Evolutionary conservation across 108 stramenopile species (phyloP).

Genomic region (Cyclostephanos tholiformis): DNA sequence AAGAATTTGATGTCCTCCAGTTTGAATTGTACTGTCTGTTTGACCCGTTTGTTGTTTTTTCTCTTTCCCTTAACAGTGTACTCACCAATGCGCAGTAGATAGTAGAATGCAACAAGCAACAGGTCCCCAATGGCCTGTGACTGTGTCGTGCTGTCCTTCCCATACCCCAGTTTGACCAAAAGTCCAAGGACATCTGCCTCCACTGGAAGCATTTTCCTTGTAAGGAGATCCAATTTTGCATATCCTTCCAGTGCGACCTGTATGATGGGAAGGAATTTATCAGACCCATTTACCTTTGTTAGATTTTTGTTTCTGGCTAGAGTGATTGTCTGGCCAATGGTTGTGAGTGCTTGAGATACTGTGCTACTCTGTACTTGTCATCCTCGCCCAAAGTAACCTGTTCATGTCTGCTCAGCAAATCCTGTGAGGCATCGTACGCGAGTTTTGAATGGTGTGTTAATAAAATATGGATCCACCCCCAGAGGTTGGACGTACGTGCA

Average conservation of each 20-base stretch:
- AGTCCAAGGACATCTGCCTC: slow-evolving; percentile 13
- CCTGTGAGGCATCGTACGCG: neutral
- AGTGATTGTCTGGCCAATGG: too few species aligned
- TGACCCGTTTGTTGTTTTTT: neutral
- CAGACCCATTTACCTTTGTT: neutral
- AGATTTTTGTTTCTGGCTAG: neutral
- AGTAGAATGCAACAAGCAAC: slow-evolving; percentile 14
- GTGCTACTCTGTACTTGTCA: neutral
- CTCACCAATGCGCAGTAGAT: slow-evolving; percentile 12
- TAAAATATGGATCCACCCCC: slow-evolving; percentile 11
- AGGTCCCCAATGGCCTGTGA: neutral
- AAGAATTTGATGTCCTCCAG: slow-evolving; percentile 13
- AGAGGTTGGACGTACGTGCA: neutral
- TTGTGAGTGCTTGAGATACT: slow-evolving; percentile 9
- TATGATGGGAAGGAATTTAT: neutral
- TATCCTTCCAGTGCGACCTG: too few species aligned
- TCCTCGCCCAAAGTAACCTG: slow-evolving; percentile 4
- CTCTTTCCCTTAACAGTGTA: slow-evolving; percentile 9
- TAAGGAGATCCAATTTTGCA: neutral
- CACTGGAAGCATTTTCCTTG: slow-evolving; percentile 8
- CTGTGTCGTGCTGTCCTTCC: neutral
- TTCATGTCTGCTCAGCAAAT: neutral
- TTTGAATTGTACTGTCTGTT: slow-evolving; percentile 15
- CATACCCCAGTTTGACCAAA: too few species aligned
- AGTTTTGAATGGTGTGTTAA: neutral